Evolutionary conservation across 1,284 basidiomycete genomes (phyloP).

Genomic region (Volvariella surrecta): DNA sequence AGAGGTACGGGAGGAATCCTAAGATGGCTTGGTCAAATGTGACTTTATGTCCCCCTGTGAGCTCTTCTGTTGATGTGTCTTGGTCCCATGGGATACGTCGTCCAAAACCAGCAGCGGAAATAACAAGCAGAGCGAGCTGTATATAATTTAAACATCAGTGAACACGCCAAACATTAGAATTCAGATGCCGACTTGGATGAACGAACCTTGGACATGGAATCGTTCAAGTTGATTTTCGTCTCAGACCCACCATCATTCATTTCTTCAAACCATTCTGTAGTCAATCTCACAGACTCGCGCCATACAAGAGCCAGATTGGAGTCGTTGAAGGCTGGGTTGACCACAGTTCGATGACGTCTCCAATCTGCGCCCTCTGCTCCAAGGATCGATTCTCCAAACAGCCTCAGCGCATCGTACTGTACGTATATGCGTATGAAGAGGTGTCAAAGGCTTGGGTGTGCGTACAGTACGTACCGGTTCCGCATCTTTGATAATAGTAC

Average conservation of each 20-base stretch:
- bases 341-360: conserved; percentile 3
- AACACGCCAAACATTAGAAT: too few relatives aligned
- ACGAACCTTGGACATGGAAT: too few relatives aligned
- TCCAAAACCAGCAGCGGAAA: conserved; percentile 35
- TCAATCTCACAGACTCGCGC: conserved; percentile 22
- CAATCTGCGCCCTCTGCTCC: conserved; percentile 18
- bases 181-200: too few relatives aligned
- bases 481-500: conserved; percentile 5
- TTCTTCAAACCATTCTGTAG: conserved; percentile 20
- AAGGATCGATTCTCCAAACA: conserved; percentile 22
- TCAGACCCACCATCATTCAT: too few relatives aligned
- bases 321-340: conserved; percentile 18
- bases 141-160: too few relatives aligned
- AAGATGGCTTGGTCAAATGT: conserved; percentile 26
- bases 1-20: conserved; percentile 18
- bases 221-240: too few relatives aligned
- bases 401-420: conserved; percentile 15
- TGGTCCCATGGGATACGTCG: conserved; percentile 23
- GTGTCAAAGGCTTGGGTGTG: neutral
- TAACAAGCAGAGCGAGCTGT: conserved; percentile 30
- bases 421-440: neutral
- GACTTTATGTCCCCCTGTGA: conserved; percentile 22
- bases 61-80: conserved; percentile 17
- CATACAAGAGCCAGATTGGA: conserved; percentile 28
- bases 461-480: conserved; percentile 1